A percentile compares a stretch with the other conserved stretches of the same genome.
Conservation (phyloP, 305 asterid species). For the Solanum chacoense region DNA sequence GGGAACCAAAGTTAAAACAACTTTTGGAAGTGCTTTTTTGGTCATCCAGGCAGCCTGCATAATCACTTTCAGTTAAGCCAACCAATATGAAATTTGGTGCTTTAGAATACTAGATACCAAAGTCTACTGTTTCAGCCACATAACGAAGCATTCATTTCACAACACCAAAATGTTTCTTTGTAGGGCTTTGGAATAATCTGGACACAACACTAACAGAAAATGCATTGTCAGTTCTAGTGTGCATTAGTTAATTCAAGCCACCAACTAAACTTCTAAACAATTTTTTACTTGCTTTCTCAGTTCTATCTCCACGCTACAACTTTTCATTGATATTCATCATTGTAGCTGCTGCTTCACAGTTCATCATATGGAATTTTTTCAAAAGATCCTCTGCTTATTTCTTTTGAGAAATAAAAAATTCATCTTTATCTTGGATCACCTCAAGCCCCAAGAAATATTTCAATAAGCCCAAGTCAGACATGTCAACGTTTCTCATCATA, state of each 20-base stretch:
- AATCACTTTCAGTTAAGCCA: too few species aligned
- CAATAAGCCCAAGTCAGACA: background rate
- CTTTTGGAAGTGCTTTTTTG: background rate
- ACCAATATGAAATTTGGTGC: too few species aligned
- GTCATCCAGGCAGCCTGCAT: background rate
- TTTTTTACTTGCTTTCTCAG: background rate
- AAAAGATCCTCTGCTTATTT: background rate
- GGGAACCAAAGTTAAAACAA: background rate
- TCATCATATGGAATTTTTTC: background rate
- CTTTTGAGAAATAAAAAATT: too few species aligned
- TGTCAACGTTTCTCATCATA: background rate
- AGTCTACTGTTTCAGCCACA: background rate
- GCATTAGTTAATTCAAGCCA: too few species aligned
- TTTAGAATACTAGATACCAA: too few species aligned
- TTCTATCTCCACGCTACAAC: background rate
- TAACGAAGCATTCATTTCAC: background rate
- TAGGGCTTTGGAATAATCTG: background rate
- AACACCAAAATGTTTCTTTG: background rate
- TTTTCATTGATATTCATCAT: too few species aligned
- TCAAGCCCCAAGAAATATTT: background rate
- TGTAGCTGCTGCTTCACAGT: background rate
- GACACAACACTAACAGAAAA: too few species aligned
- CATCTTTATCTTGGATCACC: background rate
- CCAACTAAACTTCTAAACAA: background rate
- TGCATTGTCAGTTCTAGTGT: background rate